Percentiles rank a stretch among this genome's conserved stretches.
Conservation (phyloP, 202 grass and related monocot species). For the Musa balbisiana region DNA sequence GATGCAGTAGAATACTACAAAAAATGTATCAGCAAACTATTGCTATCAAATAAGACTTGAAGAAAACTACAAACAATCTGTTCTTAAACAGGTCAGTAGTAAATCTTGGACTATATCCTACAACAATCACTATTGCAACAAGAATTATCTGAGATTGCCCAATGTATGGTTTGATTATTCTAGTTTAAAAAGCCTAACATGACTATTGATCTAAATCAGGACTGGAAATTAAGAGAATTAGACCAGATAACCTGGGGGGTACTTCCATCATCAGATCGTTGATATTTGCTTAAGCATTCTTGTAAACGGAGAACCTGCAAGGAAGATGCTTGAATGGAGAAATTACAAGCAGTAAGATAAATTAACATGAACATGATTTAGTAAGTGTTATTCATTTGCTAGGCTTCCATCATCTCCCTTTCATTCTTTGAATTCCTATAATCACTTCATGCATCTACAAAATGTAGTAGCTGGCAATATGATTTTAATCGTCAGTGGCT, state of each 20-base stretch:
- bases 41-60: too few relatives aligned
- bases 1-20: too few relatives aligned
- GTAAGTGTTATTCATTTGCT: neutral
- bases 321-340: conserved; percentile 20
- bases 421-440: neutral
- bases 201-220: too few relatives aligned
- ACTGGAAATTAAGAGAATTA: neutral
- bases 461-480: neutral
- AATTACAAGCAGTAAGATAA: neutral
- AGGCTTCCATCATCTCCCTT: neutral
- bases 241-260: conserved; percentile 53
- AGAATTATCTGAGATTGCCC: too few relatives aligned
- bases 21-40: too few relatives aligned
- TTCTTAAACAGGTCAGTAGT: too few relatives aligned
- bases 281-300: conserved; percentile 96
- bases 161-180: too few relatives aligned
- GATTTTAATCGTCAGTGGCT: neutral
- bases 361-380: neutral
- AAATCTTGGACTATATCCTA: too few relatives aligned
- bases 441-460: neutral
- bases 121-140: too few relatives aligned
- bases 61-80: too few relatives aligned
- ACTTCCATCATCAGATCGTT: conserved; percentile 77
- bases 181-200: too few relatives aligned
- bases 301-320: conserved; percentile 86